Conservation (phyloP, 441 rosid species). For the Flueggea neowawraea region DNA sequence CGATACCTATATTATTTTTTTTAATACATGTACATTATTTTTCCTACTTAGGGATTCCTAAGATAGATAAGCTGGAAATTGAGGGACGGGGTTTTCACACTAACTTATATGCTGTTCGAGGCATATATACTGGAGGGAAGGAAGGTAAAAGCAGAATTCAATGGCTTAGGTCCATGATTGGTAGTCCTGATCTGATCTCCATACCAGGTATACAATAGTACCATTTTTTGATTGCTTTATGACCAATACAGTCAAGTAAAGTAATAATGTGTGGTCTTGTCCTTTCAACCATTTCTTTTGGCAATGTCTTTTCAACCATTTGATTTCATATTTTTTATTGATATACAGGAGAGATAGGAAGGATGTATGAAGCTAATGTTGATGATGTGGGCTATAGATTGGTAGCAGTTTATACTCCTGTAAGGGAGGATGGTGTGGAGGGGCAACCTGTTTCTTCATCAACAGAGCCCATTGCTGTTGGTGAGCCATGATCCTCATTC, state of each 20-base stretch:
- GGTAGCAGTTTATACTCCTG: conserved; percentile 90
- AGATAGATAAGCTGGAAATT: conserved; percentile 86
- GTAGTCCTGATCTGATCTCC: conserved; percentile 97
- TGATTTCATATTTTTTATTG: conserved; percentile 17
- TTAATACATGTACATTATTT: not conserved
- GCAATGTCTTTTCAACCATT: conserved; percentile 1
- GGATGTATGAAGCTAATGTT: conserved; percentile 97
- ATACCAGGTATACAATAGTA: conserved; percentile 61
- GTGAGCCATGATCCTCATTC: conserved; percentile 35
- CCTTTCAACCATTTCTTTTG: not conserved
- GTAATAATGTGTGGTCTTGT: not conserved
- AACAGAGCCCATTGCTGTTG: conserved; percentile 92
- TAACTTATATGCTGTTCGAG: conserved; percentile 84
- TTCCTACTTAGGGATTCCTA: conserved; percentile 64
- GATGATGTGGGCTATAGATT: conserved; percentile 98
- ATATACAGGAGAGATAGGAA: conserved; percentile 83
- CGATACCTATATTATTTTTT: not conserved
- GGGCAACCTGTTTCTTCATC: conserved; percentile 98
- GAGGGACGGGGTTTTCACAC: conserved; percentile 97
- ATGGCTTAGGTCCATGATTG: conserved; percentile 98
- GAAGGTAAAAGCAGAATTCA: conserved; percentile 98
- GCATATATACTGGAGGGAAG: conserved; percentile 91
- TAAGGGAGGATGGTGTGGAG: conserved; percentile 92
- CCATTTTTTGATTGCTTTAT: not conserved
- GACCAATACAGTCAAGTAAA: not conserved